These are phyloP conservation scores for Cyanidioschyzon merolae DNA, from an alignment of 23 red algal species.

Conservation along the genomic window DNA sequence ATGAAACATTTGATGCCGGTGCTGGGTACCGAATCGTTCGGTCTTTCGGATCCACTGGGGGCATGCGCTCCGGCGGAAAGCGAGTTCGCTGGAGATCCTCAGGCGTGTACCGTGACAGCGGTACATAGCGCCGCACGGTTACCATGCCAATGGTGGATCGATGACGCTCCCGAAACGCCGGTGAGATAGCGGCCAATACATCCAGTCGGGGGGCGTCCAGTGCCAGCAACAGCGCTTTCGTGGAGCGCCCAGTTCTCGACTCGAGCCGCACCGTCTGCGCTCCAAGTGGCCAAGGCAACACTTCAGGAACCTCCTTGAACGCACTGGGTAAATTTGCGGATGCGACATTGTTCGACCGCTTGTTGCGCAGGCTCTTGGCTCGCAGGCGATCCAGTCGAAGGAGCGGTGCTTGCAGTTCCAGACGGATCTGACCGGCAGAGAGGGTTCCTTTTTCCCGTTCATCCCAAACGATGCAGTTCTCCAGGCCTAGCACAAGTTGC, in stretches of 20 bases:
- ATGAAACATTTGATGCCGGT: background rate
- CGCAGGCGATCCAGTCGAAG: background rate
- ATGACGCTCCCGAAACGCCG: background rate
- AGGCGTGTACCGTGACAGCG: background rate
- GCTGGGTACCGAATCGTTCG: background rate
- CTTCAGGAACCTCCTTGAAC: too few relatives aligned
- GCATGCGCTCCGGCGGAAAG: background rate
- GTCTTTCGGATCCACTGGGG: background rate
- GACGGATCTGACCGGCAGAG: background rate
- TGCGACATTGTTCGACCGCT: background rate
- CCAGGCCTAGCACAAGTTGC: background rate
- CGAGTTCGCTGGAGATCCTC: background rate
- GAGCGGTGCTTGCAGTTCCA: background rate
- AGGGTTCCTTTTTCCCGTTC: background rate
- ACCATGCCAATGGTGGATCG: background rate
- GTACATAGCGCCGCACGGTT: background rate
- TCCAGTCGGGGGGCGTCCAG: background rate
- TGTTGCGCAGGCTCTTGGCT: background rate
- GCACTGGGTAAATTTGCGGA: background rate
- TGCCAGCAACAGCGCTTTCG: background rate
- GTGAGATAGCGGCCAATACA: background rate
- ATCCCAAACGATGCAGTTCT: background rate
- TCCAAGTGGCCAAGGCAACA: background rate
- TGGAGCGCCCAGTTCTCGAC: background rate
- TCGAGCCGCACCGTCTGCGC: background rate